These are phyloP conservation scores for Poronia punctata DNA, from an alignment of 495 filamentous ascomycete genomes.

Conservation along the genomic window DNA sequence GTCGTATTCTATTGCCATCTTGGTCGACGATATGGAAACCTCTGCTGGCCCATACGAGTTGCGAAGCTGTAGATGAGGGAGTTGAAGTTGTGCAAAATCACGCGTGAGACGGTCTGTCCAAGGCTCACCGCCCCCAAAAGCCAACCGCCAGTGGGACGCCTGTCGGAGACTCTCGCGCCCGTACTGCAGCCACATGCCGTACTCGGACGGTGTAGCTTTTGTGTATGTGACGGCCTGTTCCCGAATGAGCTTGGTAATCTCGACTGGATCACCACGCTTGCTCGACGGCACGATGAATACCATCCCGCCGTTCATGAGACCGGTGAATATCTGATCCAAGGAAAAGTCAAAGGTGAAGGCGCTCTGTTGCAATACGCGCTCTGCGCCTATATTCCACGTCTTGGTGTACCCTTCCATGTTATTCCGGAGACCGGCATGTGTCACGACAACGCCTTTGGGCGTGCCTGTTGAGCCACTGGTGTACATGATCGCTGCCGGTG, in stretches of 20 bases:
- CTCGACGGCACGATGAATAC: slow-evolving; percentile 14
- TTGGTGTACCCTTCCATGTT: slow-evolving; percentile 11
- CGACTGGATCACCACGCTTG: slow-evolving; percentile 15
- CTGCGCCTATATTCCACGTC: slow-evolving; percentile 5
- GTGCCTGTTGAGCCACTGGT: slow-evolving; percentile 42
- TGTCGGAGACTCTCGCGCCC: neutral
- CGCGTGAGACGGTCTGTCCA: slow-evolving; percentile 4
- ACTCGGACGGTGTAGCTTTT: slow-evolving; percentile 19
- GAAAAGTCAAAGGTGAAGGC: slow-evolving; percentile 26
- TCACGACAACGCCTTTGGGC: slow-evolving; percentile 40
- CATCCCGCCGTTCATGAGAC: slow-evolving; percentile 18
- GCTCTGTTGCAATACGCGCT: slow-evolving; percentile 25
- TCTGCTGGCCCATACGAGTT: slow-evolving; percentile 32
- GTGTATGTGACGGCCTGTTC: slow-evolving; percentile 21
- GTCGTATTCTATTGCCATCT: slow-evolving; percentile 7
- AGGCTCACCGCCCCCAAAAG: slow-evolving; percentile 22
- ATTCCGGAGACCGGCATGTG: slow-evolving; percentile 17
- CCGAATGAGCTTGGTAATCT: slow-evolving; percentile 16
- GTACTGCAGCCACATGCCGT: slow-evolving; percentile 14
- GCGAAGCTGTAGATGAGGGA: slow-evolving; percentile 14
- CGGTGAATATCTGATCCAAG: slow-evolving; percentile 20
- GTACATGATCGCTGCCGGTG: slow-evolving; percentile 32
- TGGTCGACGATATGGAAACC: slow-evolving; percentile 9
- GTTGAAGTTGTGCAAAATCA: slow-evolving; percentile 11
- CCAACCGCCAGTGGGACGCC: slow-evolving; percentile 16